Conservation (phyloP, 2,329 filamentous ascomycete genomes). For the Chrysosporium queenslandicum region DNA sequence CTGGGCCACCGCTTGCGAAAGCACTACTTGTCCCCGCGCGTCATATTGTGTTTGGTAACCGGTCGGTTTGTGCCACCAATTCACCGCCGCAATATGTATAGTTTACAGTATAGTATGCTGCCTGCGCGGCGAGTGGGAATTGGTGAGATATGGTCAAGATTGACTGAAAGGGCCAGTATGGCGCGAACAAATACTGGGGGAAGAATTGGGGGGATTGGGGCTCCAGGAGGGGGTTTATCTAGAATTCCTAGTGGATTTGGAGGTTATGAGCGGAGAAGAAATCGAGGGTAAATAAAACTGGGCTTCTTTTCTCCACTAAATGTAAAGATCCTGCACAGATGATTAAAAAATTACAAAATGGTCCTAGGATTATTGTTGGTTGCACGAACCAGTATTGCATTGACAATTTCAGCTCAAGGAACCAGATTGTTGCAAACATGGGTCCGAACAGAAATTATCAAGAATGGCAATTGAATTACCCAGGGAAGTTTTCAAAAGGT, state of each 20-base stretch:
- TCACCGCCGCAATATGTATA: conserved; percentile 87
- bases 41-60: conserved; percentile 77
- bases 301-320: no score
- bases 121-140: conserved; percentile 72
- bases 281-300: conserved; percentile 8
- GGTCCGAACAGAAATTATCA: no score
- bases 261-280: conserved; percentile 1
- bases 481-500: no score
- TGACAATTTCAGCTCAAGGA: no score
- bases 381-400: no score
- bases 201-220: conserved; percentile 21
- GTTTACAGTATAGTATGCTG: conserved; percentile 95
- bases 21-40: conserved; percentile 83
- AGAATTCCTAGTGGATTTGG: conserved; percentile 22
- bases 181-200: conserved; percentile 22
- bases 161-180: conserved; percentile 44
- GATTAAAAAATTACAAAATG: no score
- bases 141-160: conserved; percentile 70
- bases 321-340: no score
- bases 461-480: no score
- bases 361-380: no score
- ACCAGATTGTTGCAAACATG: no score
- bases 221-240: conserved; percentile 22
- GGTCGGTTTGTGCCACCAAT: conserved; percentile 92
- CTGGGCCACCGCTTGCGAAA: conserved; percentile 85